These are phyloP conservation scores for Xerocomellus intermedius DNA, from an alignment of 768 basidiomycete species.

Conservation along the genomic window DNA sequence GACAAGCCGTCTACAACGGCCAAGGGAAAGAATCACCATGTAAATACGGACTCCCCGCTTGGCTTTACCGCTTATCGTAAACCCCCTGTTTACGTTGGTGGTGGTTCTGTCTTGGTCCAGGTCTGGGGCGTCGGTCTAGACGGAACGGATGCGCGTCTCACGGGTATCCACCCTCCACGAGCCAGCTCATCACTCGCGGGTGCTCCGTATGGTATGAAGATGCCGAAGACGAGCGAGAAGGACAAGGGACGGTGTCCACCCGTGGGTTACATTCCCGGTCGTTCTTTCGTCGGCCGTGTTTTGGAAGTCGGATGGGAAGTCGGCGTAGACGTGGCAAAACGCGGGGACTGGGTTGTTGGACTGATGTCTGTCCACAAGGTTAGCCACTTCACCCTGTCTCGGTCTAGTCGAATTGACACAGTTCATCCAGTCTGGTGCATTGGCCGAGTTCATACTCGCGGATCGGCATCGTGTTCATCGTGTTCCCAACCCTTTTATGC, in stretches of 20 bases:
- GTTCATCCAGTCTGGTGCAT: constrained; percentile 65
- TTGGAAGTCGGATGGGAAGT: constrained; percentile 80
- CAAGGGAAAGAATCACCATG: constrained; percentile 7
- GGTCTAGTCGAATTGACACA: constrained; percentile 7
- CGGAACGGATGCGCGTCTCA: constrained; percentile 64
- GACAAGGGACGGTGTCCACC: constrained; percentile 24
- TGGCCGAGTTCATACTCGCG: constrained; percentile 84
- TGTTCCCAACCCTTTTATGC: constrained; percentile 59
- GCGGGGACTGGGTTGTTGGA: constrained; percentile 88
- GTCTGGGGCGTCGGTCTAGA: constrained; percentile 90
- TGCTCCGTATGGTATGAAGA: constrained; percentile 23
- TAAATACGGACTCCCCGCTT: constrained; percentile 36
- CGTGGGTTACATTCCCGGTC: constrained; percentile 80
- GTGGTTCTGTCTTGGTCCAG: constrained; percentile 74
- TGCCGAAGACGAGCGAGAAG: constrained; percentile 22
- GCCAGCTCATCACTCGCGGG: constrained; percentile 10
- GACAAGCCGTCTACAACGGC: constrained; percentile 13
- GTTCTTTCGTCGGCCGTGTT: constrained; percentile 83
- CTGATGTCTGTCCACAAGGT: constrained; percentile 80
- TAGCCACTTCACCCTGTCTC: constrained; percentile 23
- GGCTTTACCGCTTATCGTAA: constrained; percentile 69
- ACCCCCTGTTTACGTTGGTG: constrained; percentile 72
- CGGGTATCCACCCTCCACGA: constrained; percentile 41
- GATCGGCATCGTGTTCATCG: constrained; percentile 77
- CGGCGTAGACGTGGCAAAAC: constrained; percentile 46